phyloP scores from a whole-genome alignment of 306 rosid genomes.

The Cucumis hystrix region DNA sequence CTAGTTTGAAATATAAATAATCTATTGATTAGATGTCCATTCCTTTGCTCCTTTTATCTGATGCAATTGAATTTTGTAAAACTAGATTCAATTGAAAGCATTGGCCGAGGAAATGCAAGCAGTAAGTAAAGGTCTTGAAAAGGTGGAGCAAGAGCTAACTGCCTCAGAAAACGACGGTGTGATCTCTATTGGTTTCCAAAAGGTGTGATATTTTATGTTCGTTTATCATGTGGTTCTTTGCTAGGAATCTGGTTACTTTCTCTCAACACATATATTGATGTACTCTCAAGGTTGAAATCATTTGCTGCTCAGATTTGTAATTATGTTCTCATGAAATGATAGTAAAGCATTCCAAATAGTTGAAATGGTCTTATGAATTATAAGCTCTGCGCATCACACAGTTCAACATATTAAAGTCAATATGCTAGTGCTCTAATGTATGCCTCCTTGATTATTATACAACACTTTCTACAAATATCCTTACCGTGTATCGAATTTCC shows the following conservation, averaged over 20 bases:
- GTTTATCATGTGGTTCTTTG: slow-evolving; percentile 2
- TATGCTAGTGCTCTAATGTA: neutral
- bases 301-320: neutral
- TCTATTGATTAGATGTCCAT: neutral
- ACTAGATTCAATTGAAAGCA: slow-evolving; percentile 87
- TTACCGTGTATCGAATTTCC: neutral
- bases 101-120: slow-evolving; percentile 99
- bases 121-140: slow-evolving; percentile 94
- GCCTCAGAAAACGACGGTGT: slow-evolving; percentile 80
- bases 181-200: slow-evolving; percentile 69
- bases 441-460: neutral
- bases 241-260: neutral
- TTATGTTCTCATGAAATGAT: neutral
- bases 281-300: neutral
- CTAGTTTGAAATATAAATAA: neutral
- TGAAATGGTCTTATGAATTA: neutral
- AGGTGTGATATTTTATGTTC: slow-evolving; percentile 29
- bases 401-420: neutral
- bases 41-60: neutral
- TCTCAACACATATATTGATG: neutral
- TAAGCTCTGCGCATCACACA: neutral
- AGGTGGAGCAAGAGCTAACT: slow-evolving; percentile 90
- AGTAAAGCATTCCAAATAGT: neutral
- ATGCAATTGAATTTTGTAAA: slow-evolving; percentile 10
- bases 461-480: neutral